These are phyloP conservation scores for Thermoascus crustaceus DNA, from an alignment of 2,329 filamentous ascomycete genomes.

Conservation along the genomic window DNA sequence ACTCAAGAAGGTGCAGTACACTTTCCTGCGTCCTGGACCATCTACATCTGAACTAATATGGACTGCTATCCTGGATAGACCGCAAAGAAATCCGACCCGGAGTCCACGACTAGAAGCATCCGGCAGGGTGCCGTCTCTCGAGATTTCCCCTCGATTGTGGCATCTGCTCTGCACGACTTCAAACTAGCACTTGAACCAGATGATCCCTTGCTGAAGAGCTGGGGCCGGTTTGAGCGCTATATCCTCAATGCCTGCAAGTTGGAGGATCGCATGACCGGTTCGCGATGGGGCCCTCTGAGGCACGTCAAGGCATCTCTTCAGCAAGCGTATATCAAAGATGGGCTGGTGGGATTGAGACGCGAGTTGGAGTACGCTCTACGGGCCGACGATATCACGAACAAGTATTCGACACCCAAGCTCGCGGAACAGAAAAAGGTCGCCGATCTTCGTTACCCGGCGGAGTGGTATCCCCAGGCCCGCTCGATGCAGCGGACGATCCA, in stretches of 20 bases:
- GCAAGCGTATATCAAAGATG: slow-evolving; percentile 50
- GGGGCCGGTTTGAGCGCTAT: slow-evolving; percentile 24
- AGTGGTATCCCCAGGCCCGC: slow-evolving; percentile 86
- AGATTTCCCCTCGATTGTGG: slow-evolving; percentile 22
- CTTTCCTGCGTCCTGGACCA: too few relatives aligned
- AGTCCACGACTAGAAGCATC: slow-evolving; percentile 5
- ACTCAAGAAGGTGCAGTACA: too few relatives aligned
- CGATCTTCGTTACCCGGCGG: slow-evolving; percentile 80
- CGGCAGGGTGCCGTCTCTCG: slow-evolving; percentile 10
- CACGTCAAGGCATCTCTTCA: slow-evolving; percentile 38
- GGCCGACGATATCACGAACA: slow-evolving; percentile 51
- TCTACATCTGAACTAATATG: too few relatives aligned
- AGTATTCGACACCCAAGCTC: slow-evolving; percentile 50
- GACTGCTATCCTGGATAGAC: slow-evolving; percentile 8
- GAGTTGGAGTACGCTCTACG: slow-evolving; percentile 63
- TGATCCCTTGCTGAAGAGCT: slow-evolving; percentile 14
- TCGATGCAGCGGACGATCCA: slow-evolving; percentile 74
- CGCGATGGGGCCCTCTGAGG: slow-evolving; percentile 14
- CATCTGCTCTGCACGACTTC: slow-evolving; percentile 18
- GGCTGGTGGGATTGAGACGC: slow-evolving; percentile 43
- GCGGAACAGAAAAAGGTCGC: slow-evolving; percentile 57
- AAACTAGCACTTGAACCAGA: slow-evolving; percentile 12
- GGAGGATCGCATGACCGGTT: slow-evolving; percentile 11
- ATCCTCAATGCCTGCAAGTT: slow-evolving; percentile 23
- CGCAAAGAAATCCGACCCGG: neutral